Conservation (phyloP, 139 green algal species). For the Cymbomonas tetramitiformis region DNA sequence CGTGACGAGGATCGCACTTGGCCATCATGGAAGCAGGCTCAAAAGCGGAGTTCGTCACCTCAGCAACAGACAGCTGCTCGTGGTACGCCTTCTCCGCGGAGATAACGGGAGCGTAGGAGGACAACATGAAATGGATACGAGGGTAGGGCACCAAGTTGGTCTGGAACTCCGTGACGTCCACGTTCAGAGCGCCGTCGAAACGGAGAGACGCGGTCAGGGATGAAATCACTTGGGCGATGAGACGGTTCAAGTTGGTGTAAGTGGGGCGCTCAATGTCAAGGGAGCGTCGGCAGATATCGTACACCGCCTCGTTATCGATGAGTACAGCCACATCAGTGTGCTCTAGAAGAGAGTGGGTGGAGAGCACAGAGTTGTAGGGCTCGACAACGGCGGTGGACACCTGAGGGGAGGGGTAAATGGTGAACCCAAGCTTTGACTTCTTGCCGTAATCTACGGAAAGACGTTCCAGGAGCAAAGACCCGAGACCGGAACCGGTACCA, state of each 20-base stretch:
- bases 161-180: conserved; percentile 96
- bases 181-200: conserved; percentile 89
- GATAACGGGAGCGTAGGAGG: conserved; percentile 90
- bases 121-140: conserved; percentile 98
- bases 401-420: conserved; percentile 83
- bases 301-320: conserved; percentile 93
- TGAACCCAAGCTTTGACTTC: conserved; percentile 98
- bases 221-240: conserved; percentile 82
- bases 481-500: conserved; percentile 84
- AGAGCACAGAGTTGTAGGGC: conserved; percentile 93
- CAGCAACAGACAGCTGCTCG: conserved; percentile 90
- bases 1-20: conserved; percentile 89
- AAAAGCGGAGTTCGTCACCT: conserved; percentile 80
- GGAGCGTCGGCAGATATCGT: conserved; percentile 90
- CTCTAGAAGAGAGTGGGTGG: conserved; percentile 90
- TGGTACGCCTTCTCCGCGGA: conserved; percentile 96
- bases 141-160: conserved; percentile 97
- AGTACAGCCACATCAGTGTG: conserved; percentile 93
- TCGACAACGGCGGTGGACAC: conserved; percentile 87
- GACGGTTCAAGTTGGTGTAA: conserved; percentile 93
- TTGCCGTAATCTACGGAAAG: conserved; percentile 98
- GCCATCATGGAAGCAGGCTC: conserved; percentile 81
- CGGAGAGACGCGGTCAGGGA: conserved; percentile 85
- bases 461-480: conserved; percentile 88
- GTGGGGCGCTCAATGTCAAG: conserved; percentile 90